Evolutionary conservation across 305 asterid genomes (phyloP).

Genomic region (Fraxinus platypoda): DNA sequence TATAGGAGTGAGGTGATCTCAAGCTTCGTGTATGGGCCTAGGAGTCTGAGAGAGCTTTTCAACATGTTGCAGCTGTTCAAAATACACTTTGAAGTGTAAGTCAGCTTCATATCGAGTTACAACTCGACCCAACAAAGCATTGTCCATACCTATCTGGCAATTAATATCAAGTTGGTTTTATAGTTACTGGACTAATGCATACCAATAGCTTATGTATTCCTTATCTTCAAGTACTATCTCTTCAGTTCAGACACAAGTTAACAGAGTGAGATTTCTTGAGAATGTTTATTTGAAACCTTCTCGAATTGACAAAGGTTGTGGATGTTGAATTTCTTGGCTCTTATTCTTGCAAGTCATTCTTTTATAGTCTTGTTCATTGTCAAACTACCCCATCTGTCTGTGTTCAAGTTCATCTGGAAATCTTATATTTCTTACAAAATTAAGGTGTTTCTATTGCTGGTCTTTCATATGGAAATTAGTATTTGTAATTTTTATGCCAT

Average conservation of each 20-base stretch:
- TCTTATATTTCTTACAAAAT: conserved; percentile 1
- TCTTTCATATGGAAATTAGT: too few relatives aligned
- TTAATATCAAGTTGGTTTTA: background rate
- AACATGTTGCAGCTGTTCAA: conserved; percentile 90
- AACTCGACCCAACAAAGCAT: background rate
- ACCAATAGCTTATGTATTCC: background rate
- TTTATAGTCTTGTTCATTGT: background rate
- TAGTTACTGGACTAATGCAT: background rate
- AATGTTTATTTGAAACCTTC: background rate
- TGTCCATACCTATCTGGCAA: background rate
- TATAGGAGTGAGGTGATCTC: conserved; percentile 93
- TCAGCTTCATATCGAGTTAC: conserved; percentile 14
- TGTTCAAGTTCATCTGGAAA: background rate
- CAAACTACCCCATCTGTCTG: background rate
- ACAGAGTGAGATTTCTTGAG: background rate
- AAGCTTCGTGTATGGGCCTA: conserved; percentile 90
- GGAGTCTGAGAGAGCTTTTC: conserved; percentile 96
- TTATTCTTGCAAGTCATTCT: background rate
- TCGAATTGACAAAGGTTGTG: background rate
- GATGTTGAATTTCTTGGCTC: background rate
- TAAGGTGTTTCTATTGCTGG: background rate
- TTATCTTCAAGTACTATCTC: background rate
- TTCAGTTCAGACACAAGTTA: background rate
- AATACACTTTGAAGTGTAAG: conserved; percentile 78
- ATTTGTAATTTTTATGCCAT: too few relatives aligned